Percentiles rank a stretch among this genome's conserved stretches.
Conservation (phyloP, 2,329 filamentous ascomycete species). For the Pseudocercospora pini-densiflorae region DNA sequence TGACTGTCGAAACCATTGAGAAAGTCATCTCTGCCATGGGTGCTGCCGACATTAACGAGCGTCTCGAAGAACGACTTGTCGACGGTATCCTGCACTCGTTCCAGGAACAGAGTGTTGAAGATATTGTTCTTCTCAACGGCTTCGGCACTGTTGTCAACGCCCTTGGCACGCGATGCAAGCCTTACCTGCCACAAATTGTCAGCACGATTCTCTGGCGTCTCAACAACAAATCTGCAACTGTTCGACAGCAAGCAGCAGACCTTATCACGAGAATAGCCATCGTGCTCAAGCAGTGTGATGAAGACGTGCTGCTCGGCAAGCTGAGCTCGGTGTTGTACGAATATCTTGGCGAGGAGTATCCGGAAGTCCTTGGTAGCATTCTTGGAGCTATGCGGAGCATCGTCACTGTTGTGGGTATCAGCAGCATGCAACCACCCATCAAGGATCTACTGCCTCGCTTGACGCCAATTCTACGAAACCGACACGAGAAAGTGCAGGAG, state of each 20-base stretch:
- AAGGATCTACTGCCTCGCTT: conserved; percentile 92
- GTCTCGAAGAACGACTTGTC: conserved; percentile 89
- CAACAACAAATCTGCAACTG: conserved; percentile 97
- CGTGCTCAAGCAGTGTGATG: conserved; percentile 98
- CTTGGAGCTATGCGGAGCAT: conserved; percentile 93
- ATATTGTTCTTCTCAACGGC: conserved; percentile 93
- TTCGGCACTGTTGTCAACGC: conserved; percentile 98
- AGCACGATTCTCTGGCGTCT: conserved; percentile 94
- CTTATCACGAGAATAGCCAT: conserved; percentile 96
- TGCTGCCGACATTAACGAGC: conserved; percentile 89
- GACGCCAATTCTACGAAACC: conserved; percentile 96
- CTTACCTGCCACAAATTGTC: conserved; percentile 95
- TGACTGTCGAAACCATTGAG: conserved; percentile 98
- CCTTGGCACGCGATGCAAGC: conserved; percentile 89
- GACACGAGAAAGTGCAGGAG: conserved; percentile 98
- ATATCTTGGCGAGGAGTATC: conserved; percentile 97
- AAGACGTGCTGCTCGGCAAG: conserved; percentile 95
- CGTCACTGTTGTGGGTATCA: conserved; percentile 96
- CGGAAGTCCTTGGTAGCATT: conserved; percentile 95
- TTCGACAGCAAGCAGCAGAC: conserved; percentile 95
- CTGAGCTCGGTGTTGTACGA: conserved; percentile 95
- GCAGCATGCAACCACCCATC: conserved; percentile 97
- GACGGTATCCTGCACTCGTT: conserved; percentile 96
- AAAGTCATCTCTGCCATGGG: conserved; percentile 93
- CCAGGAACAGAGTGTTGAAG: conserved; percentile 97